Base-by-base conservation (phyloP, 2,329 filamentous ascomycete genomes). In the Akanthomyces lecanii region DNA sequence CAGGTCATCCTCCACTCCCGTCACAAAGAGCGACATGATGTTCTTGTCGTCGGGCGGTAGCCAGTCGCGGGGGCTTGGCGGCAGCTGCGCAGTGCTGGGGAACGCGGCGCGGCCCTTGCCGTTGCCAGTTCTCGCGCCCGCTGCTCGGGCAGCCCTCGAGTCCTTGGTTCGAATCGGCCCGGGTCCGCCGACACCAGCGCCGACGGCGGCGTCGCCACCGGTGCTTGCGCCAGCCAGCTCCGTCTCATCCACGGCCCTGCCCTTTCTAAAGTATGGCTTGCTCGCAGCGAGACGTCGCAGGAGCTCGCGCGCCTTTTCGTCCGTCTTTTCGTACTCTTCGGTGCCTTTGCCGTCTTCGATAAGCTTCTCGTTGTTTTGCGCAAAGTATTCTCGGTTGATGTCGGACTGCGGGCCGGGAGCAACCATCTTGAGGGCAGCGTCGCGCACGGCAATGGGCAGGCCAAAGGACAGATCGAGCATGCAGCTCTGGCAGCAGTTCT, bases 401-500 rank as follows among this genome's bases (percentile, higher is more conserved):
- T 91, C 89, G 74, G 91, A 96, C 66, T 92, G 86, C 0, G 95
- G 95, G 0, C 95, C 95, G 0, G 95, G 93, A 0, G 94, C 93
- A 48, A 98, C 91, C 90, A 99, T 97, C 81, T 98, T 98, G 66
- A 99, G 82, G 5, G 96, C 95, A 3, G 95, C 95, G 80, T 99
- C 95, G 72, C 95, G 88, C 64, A 99, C 91, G 16, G 93, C 90
- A 71, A 99, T 96, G 12, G 95, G 95, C 33, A 99, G 82, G 28
- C 95, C 96, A 72, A 98, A 99, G 14, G 91, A 94, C 65, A 99
- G 80, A 82, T 99, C 95, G 60, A 99, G 88, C 92, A 98, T 98
- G 81, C 95, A 99, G 78, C 89, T 94, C 80, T 99, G 95, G 73
- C 95, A 99, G 80, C 95, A 98, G 80, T 99, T 99, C 79, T 99